These are phyloP conservation scores for Centella asiatica DNA, from an alignment of 129 eudicot species.

Conservation along the genomic window DNA sequence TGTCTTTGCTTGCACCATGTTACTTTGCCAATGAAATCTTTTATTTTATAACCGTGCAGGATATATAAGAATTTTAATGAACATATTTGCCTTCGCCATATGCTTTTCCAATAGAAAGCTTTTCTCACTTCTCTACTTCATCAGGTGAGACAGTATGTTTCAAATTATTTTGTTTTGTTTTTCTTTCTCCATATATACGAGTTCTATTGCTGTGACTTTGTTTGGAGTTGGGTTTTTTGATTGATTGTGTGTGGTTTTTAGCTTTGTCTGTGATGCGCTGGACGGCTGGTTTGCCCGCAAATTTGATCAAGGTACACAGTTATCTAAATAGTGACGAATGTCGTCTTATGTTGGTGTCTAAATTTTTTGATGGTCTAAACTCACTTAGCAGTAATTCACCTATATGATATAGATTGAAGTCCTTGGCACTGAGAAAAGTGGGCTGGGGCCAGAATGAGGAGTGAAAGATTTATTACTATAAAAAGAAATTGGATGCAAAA, in stretches of 20 bases:
- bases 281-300: constrained; percentile 99
- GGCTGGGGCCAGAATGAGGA: no score
- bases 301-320: constrained; percentile 74
- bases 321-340: background rate
- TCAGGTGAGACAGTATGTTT: constrained; percentile 44
- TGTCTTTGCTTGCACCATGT: background rate
- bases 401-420: no score
- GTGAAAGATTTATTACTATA: no score
- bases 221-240: constrained; percentile 6
- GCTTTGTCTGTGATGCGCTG: constrained; percentile 96
- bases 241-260: constrained; percentile 26
- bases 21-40: background rate
- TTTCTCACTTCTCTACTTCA: constrained; percentile 71
- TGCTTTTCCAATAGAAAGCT: constrained; percentile 76
- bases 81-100: constrained; percentile 75
- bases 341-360: constrained; percentile 4
- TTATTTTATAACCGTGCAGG: constrained; percentile 42
- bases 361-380: background rate
- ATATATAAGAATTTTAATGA: constrained; percentile 76
- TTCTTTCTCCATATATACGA: background rate
- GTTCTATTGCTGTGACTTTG: background rate
- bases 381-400: background rate
- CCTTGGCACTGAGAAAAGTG: no score
- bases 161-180: background rate
- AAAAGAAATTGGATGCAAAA: no score